phyloP scores from a whole-genome alignment of 2,329 filamentous ascomycete genomes.

The Botrytis cinerea region DNA sequence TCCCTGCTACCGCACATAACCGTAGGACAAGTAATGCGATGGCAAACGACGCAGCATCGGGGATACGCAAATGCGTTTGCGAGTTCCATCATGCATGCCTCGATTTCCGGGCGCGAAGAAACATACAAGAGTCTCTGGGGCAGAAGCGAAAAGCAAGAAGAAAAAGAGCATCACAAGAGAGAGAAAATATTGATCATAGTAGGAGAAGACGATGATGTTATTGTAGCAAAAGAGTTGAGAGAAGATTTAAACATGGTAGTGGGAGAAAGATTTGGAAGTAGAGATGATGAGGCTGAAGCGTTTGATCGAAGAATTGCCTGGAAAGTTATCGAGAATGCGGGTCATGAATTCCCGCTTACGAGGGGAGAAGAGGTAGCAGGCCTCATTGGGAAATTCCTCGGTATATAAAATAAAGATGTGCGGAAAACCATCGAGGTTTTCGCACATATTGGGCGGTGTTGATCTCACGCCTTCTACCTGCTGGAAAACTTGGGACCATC shows the following conservation, averaged over 20 bases:
- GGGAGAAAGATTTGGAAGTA: conserved; percentile 23
- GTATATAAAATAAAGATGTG: neutral
- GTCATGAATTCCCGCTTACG: conserved; percentile 66
- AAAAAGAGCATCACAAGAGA: conserved; percentile 43
- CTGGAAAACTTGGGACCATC: too few species aligned
- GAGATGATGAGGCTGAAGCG: neutral
- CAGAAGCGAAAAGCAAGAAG: neutral
- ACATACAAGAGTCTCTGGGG: conserved; percentile 51
- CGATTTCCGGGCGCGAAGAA: conserved; percentile 54
- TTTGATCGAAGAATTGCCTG: conserved; percentile 50
- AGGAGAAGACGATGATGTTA: conserved; percentile 51
- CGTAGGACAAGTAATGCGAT: conserved; percentile 47
- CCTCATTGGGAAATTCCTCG: neutral
- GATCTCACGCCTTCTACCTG: too few species aligned
- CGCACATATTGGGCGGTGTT: too few species aligned
- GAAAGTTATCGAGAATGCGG: conserved; percentile 52
- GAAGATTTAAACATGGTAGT: conserved; percentile 29
- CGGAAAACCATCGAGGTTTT: neutral
- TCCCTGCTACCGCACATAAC: conserved; percentile 30
- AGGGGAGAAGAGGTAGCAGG: conserved; percentile 45
- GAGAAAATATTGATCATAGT: conserved; percentile 54
- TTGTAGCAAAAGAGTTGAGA: conserved; percentile 49
- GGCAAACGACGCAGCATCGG: conserved; percentile 57
- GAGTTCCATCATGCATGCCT: conserved; percentile 56
- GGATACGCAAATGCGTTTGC: conserved; percentile 64